phyloP scores from a whole-genome alignment of 1,284 basidiomycete genomes.

The Fomitopsis betulina region DNA sequence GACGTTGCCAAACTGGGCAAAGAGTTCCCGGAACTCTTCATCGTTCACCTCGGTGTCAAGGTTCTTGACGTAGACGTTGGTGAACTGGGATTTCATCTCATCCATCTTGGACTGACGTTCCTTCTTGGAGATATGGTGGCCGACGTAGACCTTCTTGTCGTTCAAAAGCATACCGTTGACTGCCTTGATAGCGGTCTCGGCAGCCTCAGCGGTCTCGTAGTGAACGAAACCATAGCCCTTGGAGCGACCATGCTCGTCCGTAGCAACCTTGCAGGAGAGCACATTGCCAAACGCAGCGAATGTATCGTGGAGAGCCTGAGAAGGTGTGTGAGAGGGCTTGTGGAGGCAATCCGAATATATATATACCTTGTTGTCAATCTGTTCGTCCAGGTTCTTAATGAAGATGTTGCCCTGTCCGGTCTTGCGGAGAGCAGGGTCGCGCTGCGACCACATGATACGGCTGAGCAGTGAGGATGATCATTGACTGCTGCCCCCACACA shows the following conservation, averaged over 20 bases:
- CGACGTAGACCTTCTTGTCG: constrained; percentile 99
- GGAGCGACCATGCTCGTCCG: constrained; percentile 88
- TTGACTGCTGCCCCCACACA: background rate
- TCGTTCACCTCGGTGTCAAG: constrained; percentile 82
- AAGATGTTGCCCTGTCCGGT: constrained; percentile 99
- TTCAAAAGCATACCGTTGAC: constrained; percentile 99
- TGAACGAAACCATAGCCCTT: constrained; percentile 99
- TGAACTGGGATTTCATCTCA: constrained; percentile 95
- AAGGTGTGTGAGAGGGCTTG: background rate
- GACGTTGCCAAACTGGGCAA: constrained; percentile 78
- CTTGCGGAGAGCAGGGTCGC: constrained; percentile 98
- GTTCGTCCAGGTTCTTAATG: constrained; percentile 99
- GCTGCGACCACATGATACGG: constrained; percentile 99
- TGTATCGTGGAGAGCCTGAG: constrained; percentile 98
- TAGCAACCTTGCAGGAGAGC: constrained; percentile 98
- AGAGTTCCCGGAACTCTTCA: constrained; percentile 86
- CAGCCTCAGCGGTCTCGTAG: constrained; percentile 97
- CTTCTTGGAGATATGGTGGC: constrained; percentile 97
- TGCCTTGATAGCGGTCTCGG: constrained; percentile 94
- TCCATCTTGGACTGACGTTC: constrained; percentile 98
- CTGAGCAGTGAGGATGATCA: constrained; percentile 30
- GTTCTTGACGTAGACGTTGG: constrained; percentile 99
- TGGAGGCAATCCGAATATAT: constrained; percentile 4
- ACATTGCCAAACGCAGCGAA: constrained; percentile 99
- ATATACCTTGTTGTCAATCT: constrained; percentile 95